These are phyloP conservation scores for Wickerhamiella spandovensis DNA, from an alignment of 805 yeast genomes.

Conservation along the genomic window DNA sequence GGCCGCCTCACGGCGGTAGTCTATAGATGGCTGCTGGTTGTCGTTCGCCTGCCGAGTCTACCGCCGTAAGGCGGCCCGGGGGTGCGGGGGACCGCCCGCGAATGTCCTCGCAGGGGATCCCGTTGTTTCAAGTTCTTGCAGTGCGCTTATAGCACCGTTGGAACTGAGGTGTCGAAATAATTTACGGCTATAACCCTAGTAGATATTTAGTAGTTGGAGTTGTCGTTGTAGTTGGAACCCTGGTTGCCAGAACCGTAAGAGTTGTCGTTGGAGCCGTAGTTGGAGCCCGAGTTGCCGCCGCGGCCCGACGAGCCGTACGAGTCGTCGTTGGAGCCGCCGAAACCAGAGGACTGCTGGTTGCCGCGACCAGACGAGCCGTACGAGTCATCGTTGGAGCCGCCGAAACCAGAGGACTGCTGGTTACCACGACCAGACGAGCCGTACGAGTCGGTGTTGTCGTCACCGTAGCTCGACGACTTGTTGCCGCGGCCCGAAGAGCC, in stretches of 20 bases:
- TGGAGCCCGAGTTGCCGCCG: conserved; percentile 9
- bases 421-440: conserved; percentile 24
- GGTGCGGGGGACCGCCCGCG: too few species aligned
- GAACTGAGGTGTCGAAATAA: background rate
- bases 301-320: conserved; percentile 19
- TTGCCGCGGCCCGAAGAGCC: conserved; percentile 12
- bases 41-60: too few species aligned
- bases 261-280: conserved; percentile 16
- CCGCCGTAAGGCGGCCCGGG: too few species aligned
- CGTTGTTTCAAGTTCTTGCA: too few species aligned
- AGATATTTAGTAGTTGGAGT: background rate
- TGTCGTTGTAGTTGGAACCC: conserved; percentile 11
- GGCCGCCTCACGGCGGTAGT: too few species aligned
- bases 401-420: conserved; percentile 27
- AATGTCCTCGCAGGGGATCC: too few species aligned
- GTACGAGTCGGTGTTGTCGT: conserved; percentile 14
- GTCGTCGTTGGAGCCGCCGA: conserved; percentile 13
- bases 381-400: conserved; percentile 17
- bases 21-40: too few species aligned
- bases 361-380: conserved; percentile 17
- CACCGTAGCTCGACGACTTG: conserved; percentile 24
- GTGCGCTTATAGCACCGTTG: too few species aligned
- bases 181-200: background rate
- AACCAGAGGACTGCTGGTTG: conserved; percentile 1
- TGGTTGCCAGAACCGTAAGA: conserved; percentile 18